A percentile compares a stretch with the other conserved stretches of the same genome.
Evolutionary conservation across 352 stramenopile genomes (phyloP).

Genomic region (Phytophthora boehmeriae): DNA sequence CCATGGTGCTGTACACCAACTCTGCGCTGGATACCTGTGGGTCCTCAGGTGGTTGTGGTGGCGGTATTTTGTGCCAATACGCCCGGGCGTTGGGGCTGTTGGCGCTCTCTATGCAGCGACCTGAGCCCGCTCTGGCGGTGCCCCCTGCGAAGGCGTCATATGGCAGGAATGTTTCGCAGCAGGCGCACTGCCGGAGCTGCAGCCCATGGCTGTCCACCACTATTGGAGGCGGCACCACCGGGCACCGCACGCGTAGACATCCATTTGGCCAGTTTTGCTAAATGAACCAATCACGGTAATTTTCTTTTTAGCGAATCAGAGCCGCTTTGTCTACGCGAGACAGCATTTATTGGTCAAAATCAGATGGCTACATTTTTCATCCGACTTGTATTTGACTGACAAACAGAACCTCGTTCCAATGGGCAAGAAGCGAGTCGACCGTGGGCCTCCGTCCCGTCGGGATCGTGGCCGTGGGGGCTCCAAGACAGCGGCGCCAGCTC

Average conservation of each 20-base stretch:
- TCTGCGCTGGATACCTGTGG: too few species aligned
- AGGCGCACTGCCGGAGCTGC: not conserved
- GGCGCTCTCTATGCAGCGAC: not conserved
- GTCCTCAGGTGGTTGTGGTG: too few species aligned
- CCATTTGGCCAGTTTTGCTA: not conserved
- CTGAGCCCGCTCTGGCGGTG: not conserved
- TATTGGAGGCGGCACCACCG: not conserved
- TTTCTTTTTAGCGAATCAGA: not conserved
- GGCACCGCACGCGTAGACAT: not conserved
- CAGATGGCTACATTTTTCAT: too few species aligned
- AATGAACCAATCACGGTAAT: not conserved
- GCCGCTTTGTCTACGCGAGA: not conserved
- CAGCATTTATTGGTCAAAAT: too few species aligned
- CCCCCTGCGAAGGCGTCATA: not conserved
- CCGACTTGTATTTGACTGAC: too few species aligned
- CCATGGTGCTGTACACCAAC: too few species aligned
- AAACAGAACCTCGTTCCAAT: too few species aligned
- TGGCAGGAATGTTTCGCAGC: not conserved
- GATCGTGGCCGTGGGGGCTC: conserved; percentile 10
- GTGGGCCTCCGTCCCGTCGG: conserved; percentile 24
- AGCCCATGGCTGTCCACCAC: not conserved
- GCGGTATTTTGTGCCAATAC: too few species aligned
- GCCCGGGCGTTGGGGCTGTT: not conserved
- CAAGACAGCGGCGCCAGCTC: conserved; percentile 7
- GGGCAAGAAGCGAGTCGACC: conserved; percentile 38